Base-by-base conservation (phyloP, 2,329 filamentous ascomycete species). In the Diaporthe sp. region DNA sequence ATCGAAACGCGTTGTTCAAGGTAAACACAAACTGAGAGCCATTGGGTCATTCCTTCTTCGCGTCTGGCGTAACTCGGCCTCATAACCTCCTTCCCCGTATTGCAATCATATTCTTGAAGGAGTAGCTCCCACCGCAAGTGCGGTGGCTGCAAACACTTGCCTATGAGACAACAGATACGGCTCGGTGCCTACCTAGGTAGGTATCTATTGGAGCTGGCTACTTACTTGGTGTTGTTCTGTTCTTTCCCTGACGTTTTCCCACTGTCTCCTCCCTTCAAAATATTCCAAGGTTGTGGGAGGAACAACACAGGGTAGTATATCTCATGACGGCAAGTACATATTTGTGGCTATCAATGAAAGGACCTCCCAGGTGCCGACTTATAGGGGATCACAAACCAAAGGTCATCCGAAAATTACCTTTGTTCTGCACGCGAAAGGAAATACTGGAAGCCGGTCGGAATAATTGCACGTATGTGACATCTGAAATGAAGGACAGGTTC, bases 11-110 rank as follows among this genome's bases (percentile, higher is more conserved):
- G 55, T 58, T 58, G 55, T 35, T 58, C 55, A 58, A 58, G 55
- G 38, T 33, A 58, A 38, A 58, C n/a, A 58, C 55, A 58, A 58
- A 58, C 55, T 19, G 55, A 58, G 30, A n/a, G 55, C 55, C 55
- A 58, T 58, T 17, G 22, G 55, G 22, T 58, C 15, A 58, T 38
- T 58, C 55, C 55, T 58, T 58, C 55, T 28, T 58, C 19, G 30
- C 33, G 17, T 58, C 33, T 38, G 55, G 28, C 55, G 55, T 58
- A 17, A 15, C 19, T 38, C 33, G 55, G 55, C 17, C 33, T 58
- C 17, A 28, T 35, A 19, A 28, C 55, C 38, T 58, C 55, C 55
- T 58, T 58, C 55, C 55, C 25, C 28, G n/a, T n/a, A n/a, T 22
- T 58, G 19, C 19, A n/a, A 38, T 58, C 10, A 58, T 22, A 58